Conservation (phyloP, 2,329 filamentous ascomycete species). For the Penicillium occitanis region DNA sequence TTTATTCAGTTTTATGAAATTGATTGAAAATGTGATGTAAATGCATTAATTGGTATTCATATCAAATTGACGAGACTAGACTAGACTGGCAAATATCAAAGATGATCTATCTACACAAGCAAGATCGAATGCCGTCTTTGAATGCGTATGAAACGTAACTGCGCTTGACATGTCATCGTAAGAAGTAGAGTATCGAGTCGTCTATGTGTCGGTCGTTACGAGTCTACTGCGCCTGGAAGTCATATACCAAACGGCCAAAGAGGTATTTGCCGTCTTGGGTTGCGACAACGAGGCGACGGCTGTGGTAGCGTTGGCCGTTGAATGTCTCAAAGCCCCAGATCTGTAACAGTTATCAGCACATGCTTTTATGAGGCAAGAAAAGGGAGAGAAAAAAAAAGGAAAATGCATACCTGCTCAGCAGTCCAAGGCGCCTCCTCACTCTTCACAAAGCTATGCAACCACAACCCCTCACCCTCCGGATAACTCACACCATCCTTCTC, state of each 20-base stretch:
- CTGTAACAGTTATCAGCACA: constrained; percentile 26
- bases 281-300: constrained; percentile 43
- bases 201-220: background rate
- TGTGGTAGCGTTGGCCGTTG: constrained; percentile 43
- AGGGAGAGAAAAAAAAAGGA: too few relatives aligned
- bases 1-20: background rate
- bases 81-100: background rate
- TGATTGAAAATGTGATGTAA: background rate
- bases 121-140: background rate
- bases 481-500: constrained; percentile 17
- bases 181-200: background rate
- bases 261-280: constrained; percentile 38
- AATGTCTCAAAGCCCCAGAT: constrained; percentile 50
- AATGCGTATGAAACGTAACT: background rate
- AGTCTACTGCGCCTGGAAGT: constrained; percentile 27
- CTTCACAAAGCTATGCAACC: constrained; percentile 52
- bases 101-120: background rate
- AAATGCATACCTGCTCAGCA: constrained; percentile 50
- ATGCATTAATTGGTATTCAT: background rate
- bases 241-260: constrained; percentile 44
- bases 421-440: constrained; percentile 54
- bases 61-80: background rate
- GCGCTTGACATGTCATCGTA: constrained; percentile 1
- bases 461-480: constrained; percentile 41
- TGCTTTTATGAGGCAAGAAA: too few relatives aligned